Base-by-base conservation (phyloP, 768 basidiomycete genomes). In the Lactarius tabidus region DNA sequence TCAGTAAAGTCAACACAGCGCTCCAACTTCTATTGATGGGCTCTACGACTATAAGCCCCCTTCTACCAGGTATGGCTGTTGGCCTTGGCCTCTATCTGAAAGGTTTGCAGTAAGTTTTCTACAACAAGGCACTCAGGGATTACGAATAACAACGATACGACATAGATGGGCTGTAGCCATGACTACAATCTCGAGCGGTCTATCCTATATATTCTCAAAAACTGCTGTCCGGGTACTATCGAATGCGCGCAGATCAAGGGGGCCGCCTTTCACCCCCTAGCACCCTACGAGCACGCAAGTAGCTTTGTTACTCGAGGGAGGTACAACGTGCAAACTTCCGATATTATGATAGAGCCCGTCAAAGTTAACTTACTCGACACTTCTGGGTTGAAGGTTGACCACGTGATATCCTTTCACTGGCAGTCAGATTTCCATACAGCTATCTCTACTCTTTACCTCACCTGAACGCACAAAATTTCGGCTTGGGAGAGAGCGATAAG, bases 1-100 rank as follows among this genome's bases (percentile, higher is more conserved):
- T 99, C 58, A 96, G 93, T 80, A 98, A 96, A 81, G 92, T 90
- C 56, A 99, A 99, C 74, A 99, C 96, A 0, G 88, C 88, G 8
- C 82, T 98, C 6, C 96, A 99, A 74, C 85, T 99, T 15, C 75
- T 90, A 8, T 79, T 99, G 20, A 97, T 99, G 91, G 95, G 93
- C 2, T 75, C 79, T 0, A 95, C 93, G 5, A 96, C 95, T 0
- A 79, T 96, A 63, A 86, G 86, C 55, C 95, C 95, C 0, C 79
- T 98, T 36, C 75, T 92, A 5, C 85, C 90, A 7, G 84, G 89
- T 33, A 74, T 92, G 6, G 72, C 76, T 3, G 39, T 79, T 48
- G 78, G 84, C 28, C 76, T 98, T 14, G 80, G 80, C 55, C 85
- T 82, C 14, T 78, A 95, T 62, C 56, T 70, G 93, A 95, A 93